Base-by-base conservation (phyloP, 768 basidiomycete species). In the Lanmaoa rubissima region DNA sequence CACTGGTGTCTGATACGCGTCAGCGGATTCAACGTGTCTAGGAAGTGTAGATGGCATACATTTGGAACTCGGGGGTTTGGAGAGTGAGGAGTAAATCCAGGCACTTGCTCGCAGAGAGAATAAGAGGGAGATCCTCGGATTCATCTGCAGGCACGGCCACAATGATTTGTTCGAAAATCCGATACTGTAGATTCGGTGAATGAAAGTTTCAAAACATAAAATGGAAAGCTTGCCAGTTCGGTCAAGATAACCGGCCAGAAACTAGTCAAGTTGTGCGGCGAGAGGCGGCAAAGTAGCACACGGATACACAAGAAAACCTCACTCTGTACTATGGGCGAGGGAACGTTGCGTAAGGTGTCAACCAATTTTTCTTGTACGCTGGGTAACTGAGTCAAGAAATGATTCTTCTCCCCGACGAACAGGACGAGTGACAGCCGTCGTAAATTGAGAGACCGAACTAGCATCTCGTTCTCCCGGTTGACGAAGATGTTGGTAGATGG, bases 1-100 rank as follows among this genome's bases (percentile, higher is more conserved):
- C 97, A 99, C 76, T 99, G 94, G 70, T 98, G 91, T 69, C 89
- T 92, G 61, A 19, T 19, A 42, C 5, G 21, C 14, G 47, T 66
- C 11, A 69, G 53, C 45, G 8, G 53, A 48, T 49, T 44, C 12
- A 16, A 14, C 16, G 2, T 12, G 19, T 4, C 39, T 6, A 35
- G 5, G 38, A 12, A 57, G 13, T 11, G 32, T 34, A 41, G 19
- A 49, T 51, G 42, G 14, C 76, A 58, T 67, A 97, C 96, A 98
- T 90, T 73, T 98, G 97, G 73, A 98, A 99, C 70, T 98, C 96
- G 67, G 95, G 93, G 0, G 93, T 96, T 70, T 98, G 95, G 26
- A 99, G 75, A 4, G 91, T 87, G 12, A 98, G 79, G n/a, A 98
- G 75, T 6, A 98, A 76, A 71, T 99, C 97, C 24, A 99, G 75